Conservation (phyloP, 139 green algal genomes). For the Axilococcus clingmanii region DNA sequence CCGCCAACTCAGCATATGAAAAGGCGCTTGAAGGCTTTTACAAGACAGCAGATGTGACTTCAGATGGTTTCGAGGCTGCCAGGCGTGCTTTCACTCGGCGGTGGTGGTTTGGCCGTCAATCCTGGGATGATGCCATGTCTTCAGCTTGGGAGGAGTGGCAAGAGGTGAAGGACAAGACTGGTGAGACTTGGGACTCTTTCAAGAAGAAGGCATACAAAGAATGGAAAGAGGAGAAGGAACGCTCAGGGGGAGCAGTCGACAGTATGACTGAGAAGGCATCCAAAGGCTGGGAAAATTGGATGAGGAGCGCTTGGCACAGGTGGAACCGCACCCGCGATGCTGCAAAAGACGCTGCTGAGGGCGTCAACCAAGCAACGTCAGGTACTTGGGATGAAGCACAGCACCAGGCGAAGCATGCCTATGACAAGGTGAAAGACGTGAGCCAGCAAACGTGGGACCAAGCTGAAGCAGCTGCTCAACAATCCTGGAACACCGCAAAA, state of each 20-base stretch:
- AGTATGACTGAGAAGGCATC: neutral
- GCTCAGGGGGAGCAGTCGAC: neutral
- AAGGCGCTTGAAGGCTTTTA: neutral
- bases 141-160: constrained; percentile 18
- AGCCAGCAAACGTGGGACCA: constrained; percentile 21
- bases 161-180: constrained; percentile 18
- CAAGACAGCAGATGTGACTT: neutral
- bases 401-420: constrained; percentile 10
- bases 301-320: constrained; percentile 10
- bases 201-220: constrained; percentile 3
- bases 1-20: no score
- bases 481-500: constrained; percentile 11
- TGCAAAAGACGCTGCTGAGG: no score
- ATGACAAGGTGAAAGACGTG: constrained; percentile 3
- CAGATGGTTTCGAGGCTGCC: constrained; percentile 1
- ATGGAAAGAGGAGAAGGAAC: neutral
- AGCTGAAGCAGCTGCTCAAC: constrained; percentile 6
- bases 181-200: constrained; percentile 21
- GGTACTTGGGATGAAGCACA: constrained; percentile 13
- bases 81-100: constrained; percentile 1
- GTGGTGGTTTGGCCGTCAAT: constrained; percentile 5
- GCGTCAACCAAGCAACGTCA: no score
- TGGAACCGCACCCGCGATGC: constrained; percentile 15
- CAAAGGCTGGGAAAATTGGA: constrained; percentile 14
- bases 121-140: constrained; percentile 14